Evolutionary conservation across 441 rosid genomes (phyloP).

Genomic region (Isatis lusitanica): DNA sequence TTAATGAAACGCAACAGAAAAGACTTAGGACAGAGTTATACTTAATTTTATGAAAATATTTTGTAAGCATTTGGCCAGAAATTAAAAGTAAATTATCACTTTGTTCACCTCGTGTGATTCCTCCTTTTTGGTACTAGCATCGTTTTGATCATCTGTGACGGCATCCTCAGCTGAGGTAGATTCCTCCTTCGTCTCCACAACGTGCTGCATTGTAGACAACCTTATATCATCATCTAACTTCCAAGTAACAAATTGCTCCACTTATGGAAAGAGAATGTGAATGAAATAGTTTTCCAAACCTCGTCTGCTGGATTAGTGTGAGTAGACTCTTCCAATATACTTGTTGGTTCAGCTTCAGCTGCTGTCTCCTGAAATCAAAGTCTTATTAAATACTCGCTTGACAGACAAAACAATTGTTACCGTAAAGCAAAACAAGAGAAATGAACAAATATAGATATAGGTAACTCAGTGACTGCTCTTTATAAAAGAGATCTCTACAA

Average conservation of each 20-base stretch:
- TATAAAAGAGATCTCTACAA: too few species aligned
- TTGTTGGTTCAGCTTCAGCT: conserved; percentile 43
- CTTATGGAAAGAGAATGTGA: background rate
- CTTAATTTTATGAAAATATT: background rate
- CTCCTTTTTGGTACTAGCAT: conserved; percentile 42
- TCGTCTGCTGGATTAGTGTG: conserved; percentile 38
- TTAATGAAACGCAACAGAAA: conserved; percentile 13
- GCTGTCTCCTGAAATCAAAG: conserved; percentile 35
- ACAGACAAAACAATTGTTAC: conserved; percentile 20
- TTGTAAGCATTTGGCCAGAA: conserved; percentile 10
- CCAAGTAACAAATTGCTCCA: background rate
- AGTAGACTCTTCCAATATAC: conserved; percentile 38
- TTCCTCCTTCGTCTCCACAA: conserved; percentile 37
- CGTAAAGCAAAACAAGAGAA: background rate
- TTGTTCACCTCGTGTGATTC: conserved; percentile 41
- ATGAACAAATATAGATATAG: background rate
- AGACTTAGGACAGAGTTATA: conserved; percentile 12
- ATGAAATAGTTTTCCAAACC: conserved; percentile 39
- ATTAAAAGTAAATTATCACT: conserved; percentile 35
- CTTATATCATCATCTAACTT: conserved; percentile 25
- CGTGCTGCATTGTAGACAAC: conserved; percentile 44
- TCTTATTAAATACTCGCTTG: conserved; percentile 35
- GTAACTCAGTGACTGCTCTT: too few species aligned
- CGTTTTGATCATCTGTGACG: conserved; percentile 43
- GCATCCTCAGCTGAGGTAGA: conserved; percentile 46